phyloP scores from a whole-genome alignment of 2,329 filamentous ascomycete species.

The Pyrenophora seminiperda region DNA sequence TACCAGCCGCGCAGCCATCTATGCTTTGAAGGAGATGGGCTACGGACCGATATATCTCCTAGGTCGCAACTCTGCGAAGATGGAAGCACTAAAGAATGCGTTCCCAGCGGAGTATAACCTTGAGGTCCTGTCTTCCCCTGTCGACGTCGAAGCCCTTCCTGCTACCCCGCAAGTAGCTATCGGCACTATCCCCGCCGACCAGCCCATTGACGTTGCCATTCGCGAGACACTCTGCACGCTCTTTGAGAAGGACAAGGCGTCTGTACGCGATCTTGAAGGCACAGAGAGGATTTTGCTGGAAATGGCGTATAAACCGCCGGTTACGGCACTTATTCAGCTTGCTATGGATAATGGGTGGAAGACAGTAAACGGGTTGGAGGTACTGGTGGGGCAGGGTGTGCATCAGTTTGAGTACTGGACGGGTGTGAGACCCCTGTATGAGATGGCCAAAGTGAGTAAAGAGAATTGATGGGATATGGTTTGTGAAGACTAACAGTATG shows the following conservation, averaged over 20 bases:
- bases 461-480: background rate
- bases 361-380: constrained; percentile 85
- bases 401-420: constrained; percentile 92
- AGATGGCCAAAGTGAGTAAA: constrained; percentile 64
- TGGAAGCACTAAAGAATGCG: constrained; percentile 67
- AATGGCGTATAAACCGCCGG: constrained; percentile 92
- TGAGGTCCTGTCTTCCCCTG: constrained; percentile 56
- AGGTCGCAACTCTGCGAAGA: constrained; percentile 74
- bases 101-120: constrained; percentile 78
- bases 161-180: constrained; percentile 73
- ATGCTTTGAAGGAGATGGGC: constrained; percentile 80
- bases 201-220: constrained; percentile 75
- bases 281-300: constrained; percentile 70
- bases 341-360: constrained; percentile 79
- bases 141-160: constrained; percentile 53
- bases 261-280: constrained; percentile 18
- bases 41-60: constrained; percentile 87
- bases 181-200: constrained; percentile 88
- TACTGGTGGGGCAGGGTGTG: constrained; percentile 80
- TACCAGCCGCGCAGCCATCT: constrained; percentile 89
- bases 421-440: constrained; percentile 74
- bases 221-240: constrained; percentile 65
- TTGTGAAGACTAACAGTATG: constrained; percentile 4
- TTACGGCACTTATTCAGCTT: constrained; percentile 84
- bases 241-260: constrained; percentile 49